Conservation (phyloP, 768 basidiomycete species). For the Mycena haematopus region DNA sequence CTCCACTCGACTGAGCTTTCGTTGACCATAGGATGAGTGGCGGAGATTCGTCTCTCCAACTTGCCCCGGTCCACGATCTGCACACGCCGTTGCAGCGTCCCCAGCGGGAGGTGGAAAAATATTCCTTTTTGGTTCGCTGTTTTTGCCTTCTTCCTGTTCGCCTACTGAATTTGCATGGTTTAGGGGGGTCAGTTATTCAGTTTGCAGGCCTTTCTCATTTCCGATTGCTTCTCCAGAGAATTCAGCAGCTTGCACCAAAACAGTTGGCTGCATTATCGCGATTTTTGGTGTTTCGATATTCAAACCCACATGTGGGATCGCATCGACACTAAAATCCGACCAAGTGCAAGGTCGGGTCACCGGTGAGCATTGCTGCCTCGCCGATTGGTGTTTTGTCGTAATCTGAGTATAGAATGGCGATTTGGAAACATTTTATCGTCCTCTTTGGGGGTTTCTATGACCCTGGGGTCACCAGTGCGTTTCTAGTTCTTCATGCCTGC, state of each 20-base stretch:
- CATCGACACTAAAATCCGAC: conserved; percentile 84
- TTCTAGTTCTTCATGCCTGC: neutral
- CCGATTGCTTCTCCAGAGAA: conserved; percentile 66
- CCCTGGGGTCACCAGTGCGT: conserved; percentile 78
- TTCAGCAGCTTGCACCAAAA: conserved; percentile 87
- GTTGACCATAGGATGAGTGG: conserved; percentile 77
- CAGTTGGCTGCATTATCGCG: conserved; percentile 77
- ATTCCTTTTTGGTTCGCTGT: conserved; percentile 71
- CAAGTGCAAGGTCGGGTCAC: conserved; percentile 84
- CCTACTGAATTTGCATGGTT: neutral
- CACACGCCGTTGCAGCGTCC: conserved; percentile 80
- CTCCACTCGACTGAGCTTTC: neutral
- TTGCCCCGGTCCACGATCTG: conserved; percentile 87
- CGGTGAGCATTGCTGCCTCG: conserved; percentile 50
- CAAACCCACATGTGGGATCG: conserved; percentile 83
- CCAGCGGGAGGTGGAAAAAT: conserved; percentile 86
- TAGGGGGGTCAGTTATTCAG: conserved; percentile 17
- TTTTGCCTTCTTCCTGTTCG: neutral
- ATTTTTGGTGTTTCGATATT: conserved; percentile 90
- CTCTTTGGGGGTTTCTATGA: conserved; percentile 94
- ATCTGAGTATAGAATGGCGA: conserved; percentile 67
- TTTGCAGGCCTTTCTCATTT: neutral
- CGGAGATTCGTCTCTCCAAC: conserved; percentile 82
- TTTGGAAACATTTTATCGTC: conserved; percentile 88
- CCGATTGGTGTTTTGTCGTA: neutral